Base-by-base conservation (phyloP, 2,329 filamentous ascomycete species). In the Tolypocladium pustulatum region DNA sequence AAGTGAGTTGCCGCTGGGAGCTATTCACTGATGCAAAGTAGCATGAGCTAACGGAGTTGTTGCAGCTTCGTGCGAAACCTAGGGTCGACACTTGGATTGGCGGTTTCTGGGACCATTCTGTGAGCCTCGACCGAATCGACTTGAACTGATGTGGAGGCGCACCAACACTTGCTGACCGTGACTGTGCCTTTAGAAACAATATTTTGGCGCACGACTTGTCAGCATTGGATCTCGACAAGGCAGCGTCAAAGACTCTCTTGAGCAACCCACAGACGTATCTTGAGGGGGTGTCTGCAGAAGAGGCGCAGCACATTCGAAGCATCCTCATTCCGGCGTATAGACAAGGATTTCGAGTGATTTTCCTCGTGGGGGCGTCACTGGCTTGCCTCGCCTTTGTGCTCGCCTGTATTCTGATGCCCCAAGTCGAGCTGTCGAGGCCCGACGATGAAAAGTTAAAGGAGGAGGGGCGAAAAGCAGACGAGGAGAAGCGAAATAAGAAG, bases 51-150 rank as follows among this genome's bases (percentile, higher is more conserved):
- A 56, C 46, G 30, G 25, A 15, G 17, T 41, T 22, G 22, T 32
- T 25, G 32, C 40, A 76, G 73, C 51, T 76, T 76, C 40, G 70
- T 75, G 1, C 65, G 73, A 41, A 76, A 76, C 41, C 54, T 76
- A 1, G 74, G 73, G 3, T 68, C 71, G 12, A 75, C 73, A 1
- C 60, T 76, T 3, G 73, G 74, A 0, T 65, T 76, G 25, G 73
- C 74, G 7, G 67, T 75, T 1, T 75, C 71, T 15, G 73, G 73
- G 2, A 73, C 73, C 22, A 62, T 76, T 3, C 59, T 75, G 72
- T 75, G 58, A 58, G 70, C 58, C n/a, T 15, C 13, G 1, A 8
- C 20, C 36, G 1, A 6, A 17, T 56, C 10, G 36, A 1, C 6
- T 36, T 2, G 8, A 9, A 0, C 15, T 22, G 1, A 7, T 13